Conservation (phyloP, 2,329 filamentous ascomycete genomes). For the Ceratocystiopsis minuta region DNA sequence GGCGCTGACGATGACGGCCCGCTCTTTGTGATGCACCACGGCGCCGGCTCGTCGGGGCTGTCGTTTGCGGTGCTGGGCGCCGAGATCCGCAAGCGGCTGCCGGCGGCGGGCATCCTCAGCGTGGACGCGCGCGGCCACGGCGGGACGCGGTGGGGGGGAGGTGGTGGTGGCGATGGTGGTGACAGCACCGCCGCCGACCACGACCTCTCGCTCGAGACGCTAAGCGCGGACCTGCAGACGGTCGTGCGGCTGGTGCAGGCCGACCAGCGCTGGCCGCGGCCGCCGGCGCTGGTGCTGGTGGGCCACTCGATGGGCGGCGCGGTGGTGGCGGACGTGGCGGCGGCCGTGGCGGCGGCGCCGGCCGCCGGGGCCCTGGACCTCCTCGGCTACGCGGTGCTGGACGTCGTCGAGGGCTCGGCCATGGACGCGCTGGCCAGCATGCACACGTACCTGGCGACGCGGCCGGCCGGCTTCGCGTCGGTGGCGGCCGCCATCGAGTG, state of each 20-base stretch:
- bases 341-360: constrained; percentile 36
- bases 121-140: constrained; percentile 81
- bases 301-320: constrained; percentile 89
- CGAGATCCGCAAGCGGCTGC: constrained; percentile 60
- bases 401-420: constrained; percentile 90
- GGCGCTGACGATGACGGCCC: constrained; percentile 35
- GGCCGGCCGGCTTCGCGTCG: constrained; percentile 62
- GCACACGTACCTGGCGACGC: constrained; percentile 73
- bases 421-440: constrained; percentile 91
- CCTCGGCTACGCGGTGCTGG: constrained; percentile 67
- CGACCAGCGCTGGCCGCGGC: constrained; percentile 51
- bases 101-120: constrained; percentile 67
- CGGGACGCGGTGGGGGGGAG: constrained; percentile 29
- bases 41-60: constrained; percentile 79
- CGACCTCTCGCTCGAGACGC: constrained; percentile 54
- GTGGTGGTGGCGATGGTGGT: constrained; percentile 13
- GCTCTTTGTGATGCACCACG: constrained; percentile 86
- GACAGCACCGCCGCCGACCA: too few species aligned
- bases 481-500: constrained; percentile 73
- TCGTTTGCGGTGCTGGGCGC: constrained; percentile 72
- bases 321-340: constrained; percentile 67
- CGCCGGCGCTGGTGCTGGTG: constrained; percentile 65
- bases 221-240: constrained; percentile 54
- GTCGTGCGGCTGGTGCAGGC: constrained; percentile 49
- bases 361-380: constrained; percentile 19